These are phyloP conservation scores for Tulasnella sp. DNA, from an alignment of 768 basidiomycete species.

Conservation along the genomic window DNA sequence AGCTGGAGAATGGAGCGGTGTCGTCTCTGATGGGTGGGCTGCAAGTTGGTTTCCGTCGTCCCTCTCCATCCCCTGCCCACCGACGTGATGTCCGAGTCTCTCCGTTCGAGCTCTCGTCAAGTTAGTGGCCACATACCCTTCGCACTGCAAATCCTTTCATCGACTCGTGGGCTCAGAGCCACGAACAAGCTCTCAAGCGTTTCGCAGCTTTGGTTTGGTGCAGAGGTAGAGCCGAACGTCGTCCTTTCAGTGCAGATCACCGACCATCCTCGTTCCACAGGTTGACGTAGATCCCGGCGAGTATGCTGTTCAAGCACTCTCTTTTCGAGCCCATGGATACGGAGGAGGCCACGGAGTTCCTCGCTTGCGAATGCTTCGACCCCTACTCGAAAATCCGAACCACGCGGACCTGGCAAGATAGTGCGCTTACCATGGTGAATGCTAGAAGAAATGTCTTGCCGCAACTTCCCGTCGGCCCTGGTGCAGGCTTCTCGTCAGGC, in stretches of 20 bases:
- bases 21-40: too few relatives aligned
- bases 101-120: too few relatives aligned
- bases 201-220: conserved; percentile 60
- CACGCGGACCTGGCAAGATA: conserved; percentile 80
- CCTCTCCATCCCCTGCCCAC: too few relatives aligned
- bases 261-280: conserved; percentile 37
- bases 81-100: too few relatives aligned
- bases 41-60: too few relatives aligned
- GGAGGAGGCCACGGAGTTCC: conserved; percentile 81
- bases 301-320: too few relatives aligned
- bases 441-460: conserved; percentile 42
- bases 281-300: conserved; percentile 94
- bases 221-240: conserved; percentile 46
- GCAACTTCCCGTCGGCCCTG: conserved; percentile 54
- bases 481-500: conserved; percentile 41
- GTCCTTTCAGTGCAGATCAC: background rate
- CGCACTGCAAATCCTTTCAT: conserved; percentile 55
- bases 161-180: conserved; percentile 94
- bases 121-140: too few relatives aligned
- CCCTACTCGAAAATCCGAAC: conserved; percentile 51
- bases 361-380: conserved; percentile 83
- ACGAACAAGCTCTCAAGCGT: conserved; percentile 83
- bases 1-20: too few relatives aligned
- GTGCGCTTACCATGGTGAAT: conserved; percentile 50
- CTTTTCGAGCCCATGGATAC: too few relatives aligned